Evolutionary conservation across 495 filamentous ascomycete species (phyloP), one percentile per base, ranked within the genome.

Genomic region (Annulohypoxylon maeteangense): DNA sequence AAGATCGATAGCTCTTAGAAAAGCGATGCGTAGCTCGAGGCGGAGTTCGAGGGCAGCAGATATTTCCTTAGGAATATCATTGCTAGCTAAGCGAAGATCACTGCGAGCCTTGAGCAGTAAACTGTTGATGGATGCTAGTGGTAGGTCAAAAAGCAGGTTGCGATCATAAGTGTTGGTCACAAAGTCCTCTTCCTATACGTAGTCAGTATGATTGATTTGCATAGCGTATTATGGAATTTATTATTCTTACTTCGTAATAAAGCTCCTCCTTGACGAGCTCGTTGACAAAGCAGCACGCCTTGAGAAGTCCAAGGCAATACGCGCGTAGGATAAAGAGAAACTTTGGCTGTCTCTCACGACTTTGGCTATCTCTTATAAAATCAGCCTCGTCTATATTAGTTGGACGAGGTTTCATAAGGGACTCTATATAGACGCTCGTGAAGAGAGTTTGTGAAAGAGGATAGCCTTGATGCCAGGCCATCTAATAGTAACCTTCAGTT

Each of bases 391-490:
- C 82, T 38, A 95, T 80, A 16, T 78, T 86, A 36, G 75, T 81
- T 7, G 93, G 92, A 47, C 85, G 82, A 14, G 93, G 90, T 75
- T 88, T 90, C 70, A 97, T 82, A 14, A 99, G 83, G 42, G 87
- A 88, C 72, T 98, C 94, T 70, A 99, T 88, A 78, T 99, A 95
- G 32, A 96, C 83, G 34, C 92, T 97, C n/a, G 94, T 97, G 77
- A 97, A 93, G 6, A 99, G 80, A 0, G 94, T 98, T 76, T 98
- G 96, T 3, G 94, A 95, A 3, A 99, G 89, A 29, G 95, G 93
- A 71, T 96, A 91, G 16, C 95, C 95, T 75, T 91, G 90, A 80
- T 98, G 93, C 95, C 95, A 99, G 74, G 93, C 93, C 90, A 97
- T 95, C 92, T 97, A 72, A 27, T 71, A 38, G 53, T 56, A 64